Conservation (phyloP, 2,329 filamentous ascomycete species). For the Tetracladium maxilliforme region DNA sequence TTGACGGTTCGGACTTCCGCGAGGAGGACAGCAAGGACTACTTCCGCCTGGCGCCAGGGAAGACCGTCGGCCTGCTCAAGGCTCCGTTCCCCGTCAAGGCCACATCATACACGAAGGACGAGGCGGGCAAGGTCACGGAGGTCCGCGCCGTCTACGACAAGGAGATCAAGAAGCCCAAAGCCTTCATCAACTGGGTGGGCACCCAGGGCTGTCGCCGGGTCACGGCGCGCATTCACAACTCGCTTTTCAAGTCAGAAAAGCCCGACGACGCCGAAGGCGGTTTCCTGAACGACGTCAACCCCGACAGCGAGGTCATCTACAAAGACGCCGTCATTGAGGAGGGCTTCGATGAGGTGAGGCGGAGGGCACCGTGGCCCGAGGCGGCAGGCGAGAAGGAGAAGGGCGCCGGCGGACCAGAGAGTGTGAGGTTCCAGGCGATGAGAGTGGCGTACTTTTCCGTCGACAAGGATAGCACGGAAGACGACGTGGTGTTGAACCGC, state of each 20-base stretch:
- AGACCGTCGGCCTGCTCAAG: conserved; percentile 60
- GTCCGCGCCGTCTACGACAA: conserved; percentile 56
- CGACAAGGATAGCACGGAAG: conserved; percentile 48
- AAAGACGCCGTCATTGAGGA: conserved; percentile 65
- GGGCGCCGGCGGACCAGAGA: conserved; percentile 50
- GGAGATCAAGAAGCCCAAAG: conserved; percentile 59
- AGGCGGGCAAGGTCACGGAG: conserved; percentile 47
- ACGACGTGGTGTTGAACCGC: conserved; percentile 76
- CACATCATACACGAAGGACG: conserved; percentile 52
- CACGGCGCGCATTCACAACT: conserved; percentile 66
- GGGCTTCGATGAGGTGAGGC: conserved; percentile 65
- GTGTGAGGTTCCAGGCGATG: conserved; percentile 81
- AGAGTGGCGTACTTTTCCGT: conserved; percentile 64
- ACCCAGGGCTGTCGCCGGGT: conserved; percentile 52
- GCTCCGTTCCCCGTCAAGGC: conserved; percentile 56
- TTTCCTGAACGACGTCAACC: conserved; percentile 74
- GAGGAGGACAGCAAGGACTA: conserved; percentile 59
- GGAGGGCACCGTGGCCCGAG: conserved; percentile 68
- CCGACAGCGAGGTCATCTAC: conserved; percentile 70
- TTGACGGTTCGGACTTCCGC: conserved; percentile 68
- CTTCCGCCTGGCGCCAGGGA: conserved; percentile 63
- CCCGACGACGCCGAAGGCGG: conserved; percentile 65
- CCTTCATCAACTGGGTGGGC: conserved; percentile 89
- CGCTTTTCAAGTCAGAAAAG: conserved; percentile 76
- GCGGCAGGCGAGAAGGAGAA: conserved; percentile 52